Evolutionary conservation across 257 asterid genomes (phyloP), one percentile per base, ranked within the genome.

Genomic region (Solanum etuberosum): DNA sequence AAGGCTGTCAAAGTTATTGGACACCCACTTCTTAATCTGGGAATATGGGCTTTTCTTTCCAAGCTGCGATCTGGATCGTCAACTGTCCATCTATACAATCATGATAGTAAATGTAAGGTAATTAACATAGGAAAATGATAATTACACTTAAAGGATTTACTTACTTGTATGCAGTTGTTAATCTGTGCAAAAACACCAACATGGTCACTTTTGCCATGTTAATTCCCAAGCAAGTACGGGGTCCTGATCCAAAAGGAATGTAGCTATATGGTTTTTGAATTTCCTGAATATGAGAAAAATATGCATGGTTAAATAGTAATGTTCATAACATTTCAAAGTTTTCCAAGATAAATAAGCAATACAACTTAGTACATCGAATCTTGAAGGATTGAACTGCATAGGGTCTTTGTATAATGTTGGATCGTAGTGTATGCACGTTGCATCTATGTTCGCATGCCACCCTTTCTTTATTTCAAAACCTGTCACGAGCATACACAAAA

Each of bases 391-490:
- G 89, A 94, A 94, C 67, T 80, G 86, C 89, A 87, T 21, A 25
- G 97, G 97, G 42, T 94, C 89, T 81, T 88, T 86, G 84, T 92
- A 88, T 42, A 86, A 42, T 34, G 88, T 86, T 27, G 95, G 94
- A 71, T 94, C 95, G 37, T 90, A 90, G 86, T 93, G 97, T 91
- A 94, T 93, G 15, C 91, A 90, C 38, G 95, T 90, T 46, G 95
- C 94, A 76, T 94, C 97, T 37, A 93, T 59, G 57, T 94, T 92
- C 29, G 90, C 97, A 89, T 91, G 87, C 97, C 95, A 93, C 23
- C 97, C 97, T 87, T 92, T 94, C 92, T 91, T 92, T 90, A 94
- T 93, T 80, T 88, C 92, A 67, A 88, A 85, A 37, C 95, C 97
- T 93, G 92, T 78, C 87, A 86, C n/a, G 2, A 80, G 8, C 46